Evolutionary conservation across 2,329 filamentous ascomycete genomes (phyloP), one percentile per base, ranked within the genome.

Genomic region (Penicillium sp.): DNA sequence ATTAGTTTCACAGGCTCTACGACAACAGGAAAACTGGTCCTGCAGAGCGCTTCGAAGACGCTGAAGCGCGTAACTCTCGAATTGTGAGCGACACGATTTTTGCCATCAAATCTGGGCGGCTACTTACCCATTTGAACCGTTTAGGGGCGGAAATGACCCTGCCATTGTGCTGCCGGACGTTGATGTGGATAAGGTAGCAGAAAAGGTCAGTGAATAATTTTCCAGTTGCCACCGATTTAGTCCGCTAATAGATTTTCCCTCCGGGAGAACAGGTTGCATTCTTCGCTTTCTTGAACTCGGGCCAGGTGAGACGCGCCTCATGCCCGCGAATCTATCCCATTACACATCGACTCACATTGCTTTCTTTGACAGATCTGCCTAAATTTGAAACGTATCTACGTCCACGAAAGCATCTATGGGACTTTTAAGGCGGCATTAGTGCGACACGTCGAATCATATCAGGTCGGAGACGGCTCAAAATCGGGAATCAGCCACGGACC

Each of bases 351-450:
- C n/a, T n/a, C n/a, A n/a, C n/a, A n/a, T n/a, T n/a, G n/a, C n/a
- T n/a, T n/a, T n/a, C n/a, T n/a, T n/a, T n/a, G n/a, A n/a, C n/a
- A n/a, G n/a, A n/a, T 48, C 41, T 0, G 83, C 84, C 17, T 83
- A 85, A 70, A 76, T 85, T 31, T 86, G 84, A 88, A 88, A 76
- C 78, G 86, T 3, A 73, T 88, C 29, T 88, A 85, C 68, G 82
- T 89, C 3, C 86, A 88, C 67, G 82, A 85, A 64, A 75, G 73
- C 5, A 82, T 88, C 45, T 87, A 86, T 69, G 81, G 84, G 23
- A 69, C 79, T 15, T 87, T 88, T 73, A 71, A 82, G 2, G 70
- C 75, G 0, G 78, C 73, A 0, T 61, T 82, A 59, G 75, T 81
- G 4, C 76, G 79, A 58, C 76, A 81, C 21, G 79, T 79, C 35